Base-by-base conservation (phyloP, 2,329 filamentous ascomycete genomes). In the Xylaria sp. region DNA sequence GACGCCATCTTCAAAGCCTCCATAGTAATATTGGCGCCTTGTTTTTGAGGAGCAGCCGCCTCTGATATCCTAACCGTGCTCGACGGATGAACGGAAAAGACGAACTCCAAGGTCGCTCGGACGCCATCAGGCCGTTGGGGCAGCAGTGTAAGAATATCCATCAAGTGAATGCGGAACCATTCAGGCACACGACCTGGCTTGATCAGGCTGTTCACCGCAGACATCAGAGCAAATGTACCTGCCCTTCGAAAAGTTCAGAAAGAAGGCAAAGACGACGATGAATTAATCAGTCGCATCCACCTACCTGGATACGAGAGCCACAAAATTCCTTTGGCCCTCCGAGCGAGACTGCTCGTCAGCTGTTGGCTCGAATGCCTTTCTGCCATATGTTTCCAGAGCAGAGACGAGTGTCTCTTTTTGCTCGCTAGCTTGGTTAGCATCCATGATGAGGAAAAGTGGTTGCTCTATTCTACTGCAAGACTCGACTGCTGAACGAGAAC, bases 71-170 rank as follows among this genome's bases (percentile, higher is more conserved):
- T 78, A 66, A 82, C 78, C 7, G 80, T 79, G 71, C 82, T 83
- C 69, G 86, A 84, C 0, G 90, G 87, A 69, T 92, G 90, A 7
- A 92, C 88, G 1, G 90, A 86, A 66, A 92, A 91, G 43, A 93
- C 84, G 75, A 93, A 93, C 75, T 93, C 91, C 69, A 93, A 83
- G 0, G 89, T 91, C 31, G 88, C 86, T 41, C 91, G 86, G 15
- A 93, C 89, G 20, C 91, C 91, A 69, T 88, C 85, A 2, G 82
- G 80, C 3, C 90, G 84, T 31, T 92, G 82, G 0, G 91, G 91
- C 10, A 93, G 75, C 13, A 83, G 77, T 1, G 90, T 88, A 54
- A 93, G 82, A 13, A 86, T 83, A 66, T 83, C 83, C 73, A 90
- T 82, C 1, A 93, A 76, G 51, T 84, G 83, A 20, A 83, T 73